phyloP scores from a whole-genome alignment of 768 basidiomycete species.

The Suillus weaverae region DNA sequence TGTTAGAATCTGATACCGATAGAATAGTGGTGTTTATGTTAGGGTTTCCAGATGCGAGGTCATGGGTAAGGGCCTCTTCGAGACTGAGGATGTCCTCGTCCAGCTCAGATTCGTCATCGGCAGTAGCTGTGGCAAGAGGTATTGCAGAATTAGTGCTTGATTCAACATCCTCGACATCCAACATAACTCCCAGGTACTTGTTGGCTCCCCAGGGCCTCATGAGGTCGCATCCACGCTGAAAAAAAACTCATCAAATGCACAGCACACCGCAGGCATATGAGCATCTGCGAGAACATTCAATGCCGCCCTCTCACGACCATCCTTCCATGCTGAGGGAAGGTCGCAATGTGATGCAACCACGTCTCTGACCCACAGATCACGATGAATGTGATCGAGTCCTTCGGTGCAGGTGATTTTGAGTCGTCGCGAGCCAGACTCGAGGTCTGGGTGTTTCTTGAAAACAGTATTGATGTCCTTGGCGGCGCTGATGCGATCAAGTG shows the following conservation, averaged over 20 bases:
- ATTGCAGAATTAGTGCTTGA: neutral
- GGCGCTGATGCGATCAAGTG: conserved; percentile 11
- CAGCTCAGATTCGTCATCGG: neutral
- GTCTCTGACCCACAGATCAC: conserved; percentile 3
- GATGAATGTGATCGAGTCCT: conserved; percentile 12
- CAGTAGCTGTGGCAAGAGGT: neutral
- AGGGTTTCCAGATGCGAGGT: neutral
- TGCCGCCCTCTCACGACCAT: neutral
- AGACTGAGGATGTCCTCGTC: neutral
- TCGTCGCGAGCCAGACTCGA: conserved; percentile 22
- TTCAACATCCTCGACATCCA: no score
- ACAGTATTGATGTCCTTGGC: conserved; percentile 19
- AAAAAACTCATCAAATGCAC: neutral
- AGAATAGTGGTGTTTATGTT: neutral
- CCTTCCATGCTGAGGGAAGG: neutral
- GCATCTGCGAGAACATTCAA: neutral
- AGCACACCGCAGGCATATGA: neutral
- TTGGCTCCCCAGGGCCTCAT: neutral
- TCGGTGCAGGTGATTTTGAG: conserved; percentile 4
- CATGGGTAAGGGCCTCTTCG: neutral
- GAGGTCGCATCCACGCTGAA: neutral
- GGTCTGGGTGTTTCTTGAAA: conserved; percentile 21
- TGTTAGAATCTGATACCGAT: no score
- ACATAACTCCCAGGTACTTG: neutral
- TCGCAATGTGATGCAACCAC: neutral